Percentiles rank a stretch among this genome's conserved stretches.
phyloP scores from a whole-genome alignment of 2,329 filamentous ascomycete genomes.

The Penicillium hesseltinei region DNA sequence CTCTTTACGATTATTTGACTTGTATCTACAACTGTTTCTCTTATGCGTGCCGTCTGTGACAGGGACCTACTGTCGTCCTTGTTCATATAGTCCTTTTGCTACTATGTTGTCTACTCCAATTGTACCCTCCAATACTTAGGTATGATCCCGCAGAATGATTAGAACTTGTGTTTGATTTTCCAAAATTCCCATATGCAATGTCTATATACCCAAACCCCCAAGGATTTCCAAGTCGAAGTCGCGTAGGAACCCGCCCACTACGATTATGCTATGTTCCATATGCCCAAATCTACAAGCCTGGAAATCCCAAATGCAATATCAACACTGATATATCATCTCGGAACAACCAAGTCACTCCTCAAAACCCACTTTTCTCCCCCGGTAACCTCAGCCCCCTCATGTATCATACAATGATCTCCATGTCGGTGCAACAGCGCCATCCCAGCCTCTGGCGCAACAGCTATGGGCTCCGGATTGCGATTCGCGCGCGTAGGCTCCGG shows the following conservation, averaged over 20 bases:
- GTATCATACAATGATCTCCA: conserved; percentile 82
- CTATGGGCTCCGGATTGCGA: conserved; percentile 60
- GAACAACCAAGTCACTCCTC: conserved; percentile 68
- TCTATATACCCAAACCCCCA: not conserved
- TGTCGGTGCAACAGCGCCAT: conserved; percentile 85
- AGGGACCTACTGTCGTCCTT: conserved; percentile 23
- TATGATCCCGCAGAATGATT: conserved; percentile 18
- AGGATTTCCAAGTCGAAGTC: not conserved
- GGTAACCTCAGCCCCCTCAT: conserved; percentile 77
- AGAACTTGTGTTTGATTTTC: conserved; percentile 5
- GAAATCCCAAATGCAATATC: not conserved
- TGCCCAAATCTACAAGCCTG: not conserved
- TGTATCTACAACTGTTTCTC: conserved; percentile 25
- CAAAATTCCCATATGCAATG: not conserved
- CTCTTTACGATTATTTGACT: conserved; percentile 22
- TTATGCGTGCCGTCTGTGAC: conserved; percentile 11
- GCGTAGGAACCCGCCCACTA: not conserved
- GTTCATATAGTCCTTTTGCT: conserved; percentile 17
- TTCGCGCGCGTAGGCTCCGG: conserved; percentile 56
- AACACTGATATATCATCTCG: conserved; percentile 25
- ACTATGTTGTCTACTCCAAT: conserved; percentile 3
- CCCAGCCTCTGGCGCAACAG: conserved; percentile 74
- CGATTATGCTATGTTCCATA: not conserved
- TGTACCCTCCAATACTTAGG: not conserved
- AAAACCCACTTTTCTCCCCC: conserved; percentile 89